Evolutionary conservation across 208 protist species (phyloP), one percentile per base, ranked within the genome.

Genomic region (Leishmania aethiopica): DNA sequence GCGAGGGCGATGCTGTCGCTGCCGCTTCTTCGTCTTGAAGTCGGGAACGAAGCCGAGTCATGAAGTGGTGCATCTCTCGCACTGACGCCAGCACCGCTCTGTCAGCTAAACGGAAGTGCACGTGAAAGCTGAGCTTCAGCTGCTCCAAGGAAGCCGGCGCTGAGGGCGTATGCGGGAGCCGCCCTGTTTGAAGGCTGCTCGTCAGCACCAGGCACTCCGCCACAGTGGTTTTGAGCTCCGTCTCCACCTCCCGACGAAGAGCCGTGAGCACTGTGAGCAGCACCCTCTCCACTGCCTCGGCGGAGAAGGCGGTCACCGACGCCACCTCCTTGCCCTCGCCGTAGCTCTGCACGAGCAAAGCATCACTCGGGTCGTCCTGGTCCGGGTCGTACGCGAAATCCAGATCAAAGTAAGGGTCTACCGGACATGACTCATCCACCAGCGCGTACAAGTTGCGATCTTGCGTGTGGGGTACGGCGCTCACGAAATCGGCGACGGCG

Each of bases 401-500:
- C 57, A 97, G 84, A 78, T 97, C 94, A 77, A 97, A 95, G 79
- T 90, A 97, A 3, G 94, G 94, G 77, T 97, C 94, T 17, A 96
- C 85, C 5, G 93, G 81, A 8, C 88, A 82, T 7, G 82, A 74
- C 69, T 96, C 91, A 64, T 97, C 94, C 0, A 97, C 80, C 13
- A 97, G 55, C 5, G 92, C 90, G 83, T 97, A 97, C 28, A 97
- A 66, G 80, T 91, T 92, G n/a, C 94, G 93, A 6, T 91, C 83
- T 19, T 75, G 82, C 19, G 42, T 78, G 28, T 81, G 60, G 8
- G 89, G 89, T 28, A 97, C 87, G 59, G 90, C 82, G 17, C 71
- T 78, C 22, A 94, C 67, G 83, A 97, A 97, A 7, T 72, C 70
- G 7, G 84, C 73, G 4, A 97, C 51, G 22, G 86, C 76, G 35